Evolutionary conservation across 2,329 filamentous ascomycete species (phyloP).

Genomic region (Fusarium illudens): DNA sequence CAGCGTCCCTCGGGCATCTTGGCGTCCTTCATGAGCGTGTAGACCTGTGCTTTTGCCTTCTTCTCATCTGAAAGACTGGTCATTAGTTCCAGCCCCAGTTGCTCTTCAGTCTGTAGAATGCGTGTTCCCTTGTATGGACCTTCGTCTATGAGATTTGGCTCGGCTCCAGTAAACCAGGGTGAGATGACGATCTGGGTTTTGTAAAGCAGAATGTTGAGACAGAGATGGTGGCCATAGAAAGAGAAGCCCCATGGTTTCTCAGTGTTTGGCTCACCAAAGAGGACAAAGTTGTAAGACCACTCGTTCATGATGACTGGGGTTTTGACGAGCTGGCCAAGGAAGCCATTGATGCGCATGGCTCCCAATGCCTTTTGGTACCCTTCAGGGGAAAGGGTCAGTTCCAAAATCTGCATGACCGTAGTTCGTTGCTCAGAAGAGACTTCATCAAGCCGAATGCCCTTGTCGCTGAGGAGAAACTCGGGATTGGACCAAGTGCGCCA

Average conservation of each 20-base stretch:
- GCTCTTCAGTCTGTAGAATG: constrained; percentile 72
- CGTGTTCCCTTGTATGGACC: constrained; percentile 65
- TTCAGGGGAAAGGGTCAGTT: constrained; percentile 67
- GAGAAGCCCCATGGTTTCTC: constrained; percentile 73
- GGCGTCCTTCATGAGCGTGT: constrained; percentile 67
- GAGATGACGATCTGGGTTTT: constrained; percentile 71
- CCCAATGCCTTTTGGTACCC: constrained; percentile 74
- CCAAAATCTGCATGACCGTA: constrained; percentile 63
- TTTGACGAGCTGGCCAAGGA: constrained; percentile 73
- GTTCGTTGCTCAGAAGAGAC: constrained; percentile 49
- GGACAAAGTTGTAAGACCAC: constrained; percentile 77
- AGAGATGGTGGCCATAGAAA: constrained; percentile 82
- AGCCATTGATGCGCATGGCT: constrained; percentile 79
- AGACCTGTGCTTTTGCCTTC: constrained; percentile 60
- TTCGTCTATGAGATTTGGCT: neutral
- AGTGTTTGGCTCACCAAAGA: constrained; percentile 70
- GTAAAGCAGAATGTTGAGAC: constrained; percentile 74
- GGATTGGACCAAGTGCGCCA: constrained; percentile 76
- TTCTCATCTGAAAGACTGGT: constrained; percentile 61
- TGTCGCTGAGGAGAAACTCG: constrained; percentile 73
- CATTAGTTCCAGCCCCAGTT: constrained; percentile 72
- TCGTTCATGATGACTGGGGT: constrained; percentile 73
- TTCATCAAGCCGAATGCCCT: constrained; percentile 74
- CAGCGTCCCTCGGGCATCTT: constrained; percentile 73
- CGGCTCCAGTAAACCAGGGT: constrained; percentile 66